Evolutionary conservation across 2,329 filamentous ascomycete species (phyloP).

Genomic region (Didymella keratinophila): DNA sequence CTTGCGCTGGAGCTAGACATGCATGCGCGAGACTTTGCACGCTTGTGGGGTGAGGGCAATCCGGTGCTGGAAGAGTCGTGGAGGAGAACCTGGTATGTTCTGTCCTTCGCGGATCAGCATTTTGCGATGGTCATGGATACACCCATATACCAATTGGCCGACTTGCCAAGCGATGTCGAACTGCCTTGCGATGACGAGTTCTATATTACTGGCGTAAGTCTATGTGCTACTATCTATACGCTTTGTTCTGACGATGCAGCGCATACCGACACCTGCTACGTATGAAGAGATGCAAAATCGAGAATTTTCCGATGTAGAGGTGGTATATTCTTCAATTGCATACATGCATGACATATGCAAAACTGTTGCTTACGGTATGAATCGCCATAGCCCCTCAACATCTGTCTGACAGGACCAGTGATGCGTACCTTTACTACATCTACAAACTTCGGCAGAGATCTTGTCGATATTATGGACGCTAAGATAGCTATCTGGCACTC

Average conservation of each 20-base stretch:
- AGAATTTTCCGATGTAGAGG: conserved; percentile 73
- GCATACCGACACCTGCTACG: conserved; percentile 52
- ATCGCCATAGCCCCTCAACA: not conserved
- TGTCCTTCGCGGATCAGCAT: conserved; percentile 80
- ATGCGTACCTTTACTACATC: conserved; percentile 57
- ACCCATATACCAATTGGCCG: conserved; percentile 71
- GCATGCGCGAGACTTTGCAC: conserved; percentile 73
- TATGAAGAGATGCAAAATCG: conserved; percentile 77
- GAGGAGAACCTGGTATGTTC: conserved; percentile 87
- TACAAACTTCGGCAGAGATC: conserved; percentile 35
- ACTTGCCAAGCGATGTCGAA: conserved; percentile 69
- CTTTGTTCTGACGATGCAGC: conserved; percentile 24
- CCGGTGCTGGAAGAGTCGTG: conserved; percentile 80
- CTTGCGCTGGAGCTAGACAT: conserved; percentile 80
- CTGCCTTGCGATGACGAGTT: conserved; percentile 84
- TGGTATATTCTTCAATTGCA: conserved; percentile 80
- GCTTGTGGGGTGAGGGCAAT: conserved; percentile 67
- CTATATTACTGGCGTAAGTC: conserved; percentile 55
- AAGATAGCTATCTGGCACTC: conserved; percentile 77
- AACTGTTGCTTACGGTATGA: conserved; percentile 68
- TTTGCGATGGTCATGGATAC: conserved; percentile 78
- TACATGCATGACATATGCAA: conserved; percentile 81
- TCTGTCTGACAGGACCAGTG: conserved; percentile 32
- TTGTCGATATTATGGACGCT: conserved; percentile 74
- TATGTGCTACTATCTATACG: not conserved